Percentiles rank a stretch among this genome's conserved stretches.
These are phyloP conservation scores for Gracilariopsis chorda DNA, from an alignment of 23 red algal genomes.

Conservation along the genomic window DNA sequence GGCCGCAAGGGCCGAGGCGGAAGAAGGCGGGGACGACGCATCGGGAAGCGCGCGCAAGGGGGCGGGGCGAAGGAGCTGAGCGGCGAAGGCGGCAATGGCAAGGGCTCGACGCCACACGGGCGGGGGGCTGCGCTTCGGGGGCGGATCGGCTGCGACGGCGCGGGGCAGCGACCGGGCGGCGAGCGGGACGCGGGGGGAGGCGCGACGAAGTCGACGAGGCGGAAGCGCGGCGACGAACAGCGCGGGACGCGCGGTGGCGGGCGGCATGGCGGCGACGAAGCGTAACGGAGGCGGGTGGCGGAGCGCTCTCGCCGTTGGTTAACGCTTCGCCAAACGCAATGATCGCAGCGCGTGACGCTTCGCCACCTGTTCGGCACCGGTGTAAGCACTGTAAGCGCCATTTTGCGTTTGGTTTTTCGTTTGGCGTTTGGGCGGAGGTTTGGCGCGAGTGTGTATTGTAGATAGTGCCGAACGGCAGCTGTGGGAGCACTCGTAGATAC, in stretches of 20 bases:
- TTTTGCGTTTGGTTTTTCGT: too few relatives aligned
- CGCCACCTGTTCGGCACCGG: too few relatives aligned
- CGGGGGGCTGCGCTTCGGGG: background rate
- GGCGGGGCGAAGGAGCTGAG: background rate
- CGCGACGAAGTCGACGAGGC: background rate
- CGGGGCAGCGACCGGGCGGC: background rate
- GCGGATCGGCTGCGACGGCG: background rate
- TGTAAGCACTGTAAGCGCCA: too few relatives aligned
- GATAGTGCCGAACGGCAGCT: too few relatives aligned
- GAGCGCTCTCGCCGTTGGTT: background rate
- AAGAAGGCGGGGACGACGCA: background rate
- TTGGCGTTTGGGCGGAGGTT: too few relatives aligned
- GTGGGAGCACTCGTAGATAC: too few relatives aligned
- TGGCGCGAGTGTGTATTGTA: too few relatives aligned
- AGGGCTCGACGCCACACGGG: background rate
- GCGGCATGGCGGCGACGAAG: conserved; percentile 17
- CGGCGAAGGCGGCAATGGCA: background rate
- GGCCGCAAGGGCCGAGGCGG: background rate
- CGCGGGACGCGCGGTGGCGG: background rate
- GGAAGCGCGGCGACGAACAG: background rate
- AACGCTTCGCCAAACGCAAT: too few relatives aligned
- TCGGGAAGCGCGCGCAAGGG: background rate
- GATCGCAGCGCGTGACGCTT: too few relatives aligned
- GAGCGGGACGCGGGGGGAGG: background rate
- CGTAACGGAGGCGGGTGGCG: too few relatives aligned